Percentiles rank a stretch among this genome's conserved stretches.
These are phyloP conservation scores for Fusarium multiceps DNA, from an alignment of 2,329 filamentous ascomycete genomes.

Conservation along the genomic window DNA sequence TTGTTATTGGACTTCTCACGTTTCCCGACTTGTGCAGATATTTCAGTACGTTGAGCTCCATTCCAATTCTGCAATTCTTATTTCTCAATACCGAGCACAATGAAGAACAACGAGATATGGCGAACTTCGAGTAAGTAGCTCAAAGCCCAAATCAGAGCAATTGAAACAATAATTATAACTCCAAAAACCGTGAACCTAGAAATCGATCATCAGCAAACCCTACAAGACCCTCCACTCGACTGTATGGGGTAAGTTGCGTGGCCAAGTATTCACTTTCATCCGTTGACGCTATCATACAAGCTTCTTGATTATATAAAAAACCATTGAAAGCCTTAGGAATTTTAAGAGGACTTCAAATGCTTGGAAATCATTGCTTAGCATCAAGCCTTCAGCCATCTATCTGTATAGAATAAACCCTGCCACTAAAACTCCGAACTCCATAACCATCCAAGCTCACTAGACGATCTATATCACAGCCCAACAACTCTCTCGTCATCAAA, in stretches of 20 bases:
- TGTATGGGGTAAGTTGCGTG: background rate
- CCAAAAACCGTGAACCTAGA: background rate
- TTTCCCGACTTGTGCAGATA: background rate
- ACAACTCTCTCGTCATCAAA: slow-evolving; percentile 42
- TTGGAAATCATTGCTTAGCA: too few species aligned
- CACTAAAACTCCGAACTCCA: background rate
- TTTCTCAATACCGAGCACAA: background rate
- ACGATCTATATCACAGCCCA: slow-evolving; percentile 30
- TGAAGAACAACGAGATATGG: background rate
- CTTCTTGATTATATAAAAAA: background rate
- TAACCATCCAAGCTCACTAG: background rate
- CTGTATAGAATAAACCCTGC: background rate
- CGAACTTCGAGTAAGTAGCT: background rate
- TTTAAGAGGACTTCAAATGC: background rate
- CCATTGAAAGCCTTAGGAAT: too few species aligned
- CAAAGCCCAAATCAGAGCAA: background rate
- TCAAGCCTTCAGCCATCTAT: background rate
- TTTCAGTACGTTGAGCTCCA: background rate
- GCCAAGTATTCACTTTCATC: background rate
- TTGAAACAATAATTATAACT: background rate
- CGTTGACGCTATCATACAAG: background rate
- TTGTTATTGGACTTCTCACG: background rate
- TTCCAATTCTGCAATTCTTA: background rate
- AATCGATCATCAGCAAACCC: background rate
- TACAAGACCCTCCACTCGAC: background rate